A percentile compares a stretch with the other conserved stretches of the same genome.
These are phyloP conservation scores for Candida railenensis DNA, from an alignment of 805 yeast species.

Conservation along the genomic window DNA sequence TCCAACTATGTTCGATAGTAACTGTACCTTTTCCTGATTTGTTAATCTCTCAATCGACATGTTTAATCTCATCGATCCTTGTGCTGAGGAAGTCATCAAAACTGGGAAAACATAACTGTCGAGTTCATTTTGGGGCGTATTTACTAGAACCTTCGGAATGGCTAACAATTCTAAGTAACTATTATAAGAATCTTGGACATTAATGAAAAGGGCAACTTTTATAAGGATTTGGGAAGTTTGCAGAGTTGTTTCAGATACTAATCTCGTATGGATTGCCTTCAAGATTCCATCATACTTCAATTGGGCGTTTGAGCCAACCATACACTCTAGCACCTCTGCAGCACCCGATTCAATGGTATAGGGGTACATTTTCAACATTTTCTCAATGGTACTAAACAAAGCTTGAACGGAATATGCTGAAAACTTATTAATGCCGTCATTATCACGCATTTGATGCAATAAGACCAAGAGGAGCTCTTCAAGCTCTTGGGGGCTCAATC, in stretches of 20 bases:
- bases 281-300: not conserved
- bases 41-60: not conserved
- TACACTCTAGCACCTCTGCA: not conserved
- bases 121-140: not conserved
- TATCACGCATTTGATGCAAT: not conserved
- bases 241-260: not conserved
- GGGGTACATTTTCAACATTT: not conserved
- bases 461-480: not conserved
- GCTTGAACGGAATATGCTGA: not conserved
- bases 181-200: constrained; percentile 8
- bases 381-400: not conserved
- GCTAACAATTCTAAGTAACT: constrained; percentile 11
- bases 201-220: constrained; percentile 9
- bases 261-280: not conserved
- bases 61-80: not conserved
- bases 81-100: not conserved
- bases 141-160: constrained; percentile 8
- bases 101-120: not conserved
- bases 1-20: constrained; percentile 17
- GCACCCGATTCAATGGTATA: not conserved
- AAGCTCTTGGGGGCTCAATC: not conserved
- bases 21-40: constrained; percentile 6
- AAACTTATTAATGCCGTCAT: not conserved
- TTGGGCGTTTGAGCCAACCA: not conserved
- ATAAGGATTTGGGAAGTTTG: not conserved